Base-by-base conservation (phyloP, 2,329 filamentous ascomycete genomes). In the Pestalotiopsis sp. region DNA sequence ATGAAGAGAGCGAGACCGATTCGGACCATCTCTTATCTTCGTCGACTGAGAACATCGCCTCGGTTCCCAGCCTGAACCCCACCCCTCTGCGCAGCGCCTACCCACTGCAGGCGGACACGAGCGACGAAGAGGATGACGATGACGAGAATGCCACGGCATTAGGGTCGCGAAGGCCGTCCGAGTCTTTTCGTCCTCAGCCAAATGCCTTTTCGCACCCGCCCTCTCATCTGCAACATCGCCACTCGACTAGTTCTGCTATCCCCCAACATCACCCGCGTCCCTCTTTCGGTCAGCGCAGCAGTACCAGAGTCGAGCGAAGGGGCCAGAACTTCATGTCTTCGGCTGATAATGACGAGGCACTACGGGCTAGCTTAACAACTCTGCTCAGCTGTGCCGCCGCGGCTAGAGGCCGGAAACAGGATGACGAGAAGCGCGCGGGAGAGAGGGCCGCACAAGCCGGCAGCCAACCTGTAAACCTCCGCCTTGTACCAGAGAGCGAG, bases 361-460 rank as follows among this genome's bases (percentile, higher is more conserved):
- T 99, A 12, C 91, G 96, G 41, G 94, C 96, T 23, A 97, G 94
- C 63, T 86, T 99, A n/a, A 97, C 94, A 0, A 98, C 96, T 0
- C 87, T 99, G 13, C 88, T 99, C 13, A 98, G 95, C n/a, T 97
- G 94, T 75, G 95, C 94, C 0, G 94, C 95, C 3, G 96, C 95
- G 0, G 96, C 95, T 1, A 89, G 96, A 58, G 92, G 92, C 4
- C 84, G 96, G 17, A 90, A 92, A 0, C 97, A 96, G 77, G 82
- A 84, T 17, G 84, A 84, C 63, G 83, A 86, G 64, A 76, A 77
- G 49, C 73, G 76, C 61, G 52, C 74, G 56, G 77, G 77, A 13
- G 83, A 84, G 67, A 80, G 79, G 61, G 73, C 79, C 27, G 82
- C 82, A 27, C 77, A 86, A 5, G 82, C 82, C 3, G 83, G 85